These are phyloP conservation scores for Lepidium didymum DNA, from an alignment of 345 rosid species.

Conservation along the genomic window DNA sequence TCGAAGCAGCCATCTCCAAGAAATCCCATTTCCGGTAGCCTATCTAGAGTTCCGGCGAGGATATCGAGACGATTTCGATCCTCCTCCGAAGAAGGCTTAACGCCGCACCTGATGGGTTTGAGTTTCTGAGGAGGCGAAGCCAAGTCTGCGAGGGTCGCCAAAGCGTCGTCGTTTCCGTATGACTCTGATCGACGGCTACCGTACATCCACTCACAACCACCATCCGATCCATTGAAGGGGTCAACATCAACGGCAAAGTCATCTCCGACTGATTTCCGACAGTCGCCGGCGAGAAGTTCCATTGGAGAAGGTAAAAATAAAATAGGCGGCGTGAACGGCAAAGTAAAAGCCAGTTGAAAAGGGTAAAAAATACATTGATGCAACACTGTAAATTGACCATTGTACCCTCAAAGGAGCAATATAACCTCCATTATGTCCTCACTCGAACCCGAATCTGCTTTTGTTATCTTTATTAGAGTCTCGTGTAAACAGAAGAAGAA, in stretches of 20 bases:
- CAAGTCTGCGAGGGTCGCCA: slow-evolving; percentile 26
- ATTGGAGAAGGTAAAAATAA: slow-evolving; percentile 17
- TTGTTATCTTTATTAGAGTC: neutral
- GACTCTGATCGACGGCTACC: slow-evolving; percentile 18
- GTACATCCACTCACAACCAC: slow-evolving; percentile 25
- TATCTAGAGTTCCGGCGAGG: slow-evolving; percentile 31
- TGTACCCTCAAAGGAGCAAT: neutral
- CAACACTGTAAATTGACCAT: slow-evolving; percentile 1
- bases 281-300: slow-evolving; percentile 56
- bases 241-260: slow-evolving; percentile 34
- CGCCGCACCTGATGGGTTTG: slow-evolving; percentile 48
- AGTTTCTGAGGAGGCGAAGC: slow-evolving; percentile 56
- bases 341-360: slow-evolving; percentile 24
- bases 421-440: slow-evolving; percentile 11
- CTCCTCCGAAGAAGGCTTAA: slow-evolving; percentile 27
- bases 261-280: slow-evolving; percentile 22
- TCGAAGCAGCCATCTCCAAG: slow-evolving; percentile 28
- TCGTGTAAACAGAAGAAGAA: neutral
- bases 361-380: slow-evolving; percentile 10
- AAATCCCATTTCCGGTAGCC: slow-evolving; percentile 29
- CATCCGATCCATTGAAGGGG: slow-evolving; percentile 31
- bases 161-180: slow-evolving; percentile 20
- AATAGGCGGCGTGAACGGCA: slow-evolving; percentile 16
- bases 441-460: neutral
- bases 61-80: slow-evolving; percentile 18